Conservation (phyloP, 371 early-diverging fungal species). For the Mortierella sp. region DNA sequence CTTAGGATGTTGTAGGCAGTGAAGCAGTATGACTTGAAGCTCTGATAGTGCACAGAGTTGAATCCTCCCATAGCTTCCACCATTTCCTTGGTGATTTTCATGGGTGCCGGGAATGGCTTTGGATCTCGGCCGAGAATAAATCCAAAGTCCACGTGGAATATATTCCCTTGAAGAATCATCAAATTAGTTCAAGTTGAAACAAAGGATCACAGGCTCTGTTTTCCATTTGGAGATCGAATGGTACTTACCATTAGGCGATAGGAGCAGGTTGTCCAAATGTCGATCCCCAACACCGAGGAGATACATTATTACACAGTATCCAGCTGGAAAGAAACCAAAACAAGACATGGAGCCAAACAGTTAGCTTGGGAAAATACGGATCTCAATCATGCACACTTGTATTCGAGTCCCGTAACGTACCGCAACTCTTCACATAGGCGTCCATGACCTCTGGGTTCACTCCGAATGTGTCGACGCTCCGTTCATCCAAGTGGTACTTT, state of each 20-base stretch:
- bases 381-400: too few species aligned
- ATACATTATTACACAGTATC: conserved; percentile 98
- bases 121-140: conserved; percentile 98
- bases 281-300: conserved; percentile 99
- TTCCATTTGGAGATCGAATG: too few species aligned
- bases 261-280: conserved; percentile 95
- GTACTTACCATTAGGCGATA: conserved; percentile 81
- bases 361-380: neutral
- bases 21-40: conserved; percentile 92
- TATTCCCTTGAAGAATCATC: conserved; percentile 63
- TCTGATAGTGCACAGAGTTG: conserved; percentile 79
- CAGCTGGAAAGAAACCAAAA: conserved; percentile 66
- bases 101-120: conserved; percentile 98
- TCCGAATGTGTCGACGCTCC: conserved; percentile 70
- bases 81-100: conserved; percentile 99
- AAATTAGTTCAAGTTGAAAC: neutral
- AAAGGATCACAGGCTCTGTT: neutral
- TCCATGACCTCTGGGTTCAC: conserved; percentile 90
- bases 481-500: conserved; percentile 71
- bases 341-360: neutral
- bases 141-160: conserved; percentile 99
- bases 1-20: conserved; percentile 93
- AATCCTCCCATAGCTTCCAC: conserved; percentile 98
- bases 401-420: conserved; percentile 55
- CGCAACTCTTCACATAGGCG: conserved; percentile 94